Base-by-base conservation (phyloP, 83 land plant genomes). In the Picea abies region DNA sequence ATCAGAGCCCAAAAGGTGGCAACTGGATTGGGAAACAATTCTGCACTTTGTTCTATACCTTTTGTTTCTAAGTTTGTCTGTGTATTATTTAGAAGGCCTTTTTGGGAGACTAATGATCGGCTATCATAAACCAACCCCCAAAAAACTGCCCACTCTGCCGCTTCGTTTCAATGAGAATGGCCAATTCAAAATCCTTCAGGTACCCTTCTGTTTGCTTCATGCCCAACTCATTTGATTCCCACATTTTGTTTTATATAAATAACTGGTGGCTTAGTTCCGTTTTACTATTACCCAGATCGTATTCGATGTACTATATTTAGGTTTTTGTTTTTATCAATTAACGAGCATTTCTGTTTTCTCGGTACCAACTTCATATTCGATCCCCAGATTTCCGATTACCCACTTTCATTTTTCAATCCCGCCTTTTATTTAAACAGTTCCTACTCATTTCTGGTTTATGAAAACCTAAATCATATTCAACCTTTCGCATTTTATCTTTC, bases 181-280 rank as follows among this genome's bases (percentile, higher is more conserved):
- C 49, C 81, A 86, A 29, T 92, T 92, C 91, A 92, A 92, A 76
- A 92, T 92, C 76, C 91, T 92, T 16, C 94, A 92, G 91, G 94
- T 79, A 60, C 61, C 84, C 11, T 35, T 14, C 32, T 22, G 7
- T 49, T 12, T 9, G 47, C 68, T 25, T 49, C 5, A 9, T 23
- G 22, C 52, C 73, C 41, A 35, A 5, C 6, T 16, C 17, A 16
- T 37, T 70, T 70, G 44, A 37, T 16, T 44, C 47, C 41, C 17
- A 14, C 66, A 64, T 64, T 64, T 64, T 52, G 56, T 52, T 52
- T 52, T 52, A 52, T 52, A 52, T 11, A 52, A 52, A 52, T 52
- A 52, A 52, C 56, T 11, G 56, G 68, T 20, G 68, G 22, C 3
- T n/a, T 22, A 5, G 25, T 65, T 65, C 5, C 20, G 68, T 20